A percentile compares a stretch with the other conserved stretches of the same genome.
These are phyloP conservation scores for Suillus sp. DNA, from an alignment of 768 basidiomycete species.

Conservation along the genomic window DNA sequence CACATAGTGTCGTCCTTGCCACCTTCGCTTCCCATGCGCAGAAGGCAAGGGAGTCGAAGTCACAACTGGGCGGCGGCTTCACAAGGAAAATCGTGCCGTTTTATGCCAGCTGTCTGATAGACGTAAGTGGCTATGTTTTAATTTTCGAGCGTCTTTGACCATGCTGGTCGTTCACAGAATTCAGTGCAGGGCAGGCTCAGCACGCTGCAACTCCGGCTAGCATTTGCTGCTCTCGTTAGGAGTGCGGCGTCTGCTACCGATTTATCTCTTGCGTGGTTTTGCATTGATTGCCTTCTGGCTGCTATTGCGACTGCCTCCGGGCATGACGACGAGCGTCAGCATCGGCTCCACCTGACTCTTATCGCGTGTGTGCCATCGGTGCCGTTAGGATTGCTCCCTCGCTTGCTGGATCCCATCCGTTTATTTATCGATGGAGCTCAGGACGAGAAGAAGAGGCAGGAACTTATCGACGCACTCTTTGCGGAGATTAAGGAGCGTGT, in stretches of 20 bases:
- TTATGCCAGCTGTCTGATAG: constrained; percentile 70
- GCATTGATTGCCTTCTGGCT: constrained; percentile 57
- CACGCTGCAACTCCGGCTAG: constrained; percentile 67
- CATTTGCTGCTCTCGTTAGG: constrained; percentile 71
- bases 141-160: constrained; percentile 7
- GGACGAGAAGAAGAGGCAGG: constrained; percentile 34
- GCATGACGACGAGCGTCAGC: constrained; percentile 32
- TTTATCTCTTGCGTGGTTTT: constrained; percentile 64
- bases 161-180: constrained; percentile 46
- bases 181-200: constrained; percentile 62
- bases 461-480: constrained; percentile 60
- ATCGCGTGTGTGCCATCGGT: constrained; percentile 68
- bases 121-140: constrained; percentile 45
- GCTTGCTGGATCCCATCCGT: constrained; percentile 52
- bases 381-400: constrained; percentile 55
- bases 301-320: constrained; percentile 27
- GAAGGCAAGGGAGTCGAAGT: constrained; percentile 22
- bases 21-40: constrained; percentile 66
- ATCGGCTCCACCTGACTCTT: constrained; percentile 65
- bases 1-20: constrained; percentile 81
- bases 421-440: constrained; percentile 36
- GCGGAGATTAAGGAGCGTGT: constrained; percentile 63
- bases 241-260: constrained; percentile 51
- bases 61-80: constrained; percentile 37
- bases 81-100: constrained; percentile 67